Evolutionary conservation across 257 asterid species (phyloP).

Genomic region (Coffea eugenioides): DNA sequence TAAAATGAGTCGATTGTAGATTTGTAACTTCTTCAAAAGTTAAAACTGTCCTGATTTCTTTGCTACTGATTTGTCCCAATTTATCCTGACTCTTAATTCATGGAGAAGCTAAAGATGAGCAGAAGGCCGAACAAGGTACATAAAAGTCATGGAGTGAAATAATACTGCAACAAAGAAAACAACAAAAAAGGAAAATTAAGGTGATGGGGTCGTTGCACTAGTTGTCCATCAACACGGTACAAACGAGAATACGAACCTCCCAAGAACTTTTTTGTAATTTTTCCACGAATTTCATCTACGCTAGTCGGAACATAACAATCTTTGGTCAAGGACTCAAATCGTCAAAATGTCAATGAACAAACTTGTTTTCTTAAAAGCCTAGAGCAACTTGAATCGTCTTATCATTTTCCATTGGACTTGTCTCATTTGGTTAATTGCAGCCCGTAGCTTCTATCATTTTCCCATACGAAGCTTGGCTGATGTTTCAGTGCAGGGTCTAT

Average conservation of each 20-base stretch:
- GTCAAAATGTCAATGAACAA: background rate
- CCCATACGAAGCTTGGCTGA: no score
- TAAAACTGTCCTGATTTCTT: no score
- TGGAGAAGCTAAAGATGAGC: background rate
- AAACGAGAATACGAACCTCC: background rate
- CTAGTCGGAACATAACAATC: background rate
- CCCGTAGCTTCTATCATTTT: no score
- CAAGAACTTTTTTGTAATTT: background rate
- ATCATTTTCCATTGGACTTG: background rate
- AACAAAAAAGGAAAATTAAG: background rate
- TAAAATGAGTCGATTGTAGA: no score
- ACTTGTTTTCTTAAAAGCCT: background rate
- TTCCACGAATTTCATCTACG: background rate
- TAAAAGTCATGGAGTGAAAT: no score
- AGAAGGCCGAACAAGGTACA: no score
- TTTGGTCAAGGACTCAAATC: background rate
- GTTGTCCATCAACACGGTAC: background rate
- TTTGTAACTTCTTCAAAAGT: no score
- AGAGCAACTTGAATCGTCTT: no score
- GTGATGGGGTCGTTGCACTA: no score
- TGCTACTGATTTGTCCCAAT: no score
- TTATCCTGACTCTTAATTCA: no score
- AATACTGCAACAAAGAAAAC: background rate
- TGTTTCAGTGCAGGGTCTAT: no score
- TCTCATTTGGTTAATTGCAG: background rate